Evolutionary conservation across 805 yeast species (phyloP).

Genomic region (Monosporozyma yasuniensis): DNA sequence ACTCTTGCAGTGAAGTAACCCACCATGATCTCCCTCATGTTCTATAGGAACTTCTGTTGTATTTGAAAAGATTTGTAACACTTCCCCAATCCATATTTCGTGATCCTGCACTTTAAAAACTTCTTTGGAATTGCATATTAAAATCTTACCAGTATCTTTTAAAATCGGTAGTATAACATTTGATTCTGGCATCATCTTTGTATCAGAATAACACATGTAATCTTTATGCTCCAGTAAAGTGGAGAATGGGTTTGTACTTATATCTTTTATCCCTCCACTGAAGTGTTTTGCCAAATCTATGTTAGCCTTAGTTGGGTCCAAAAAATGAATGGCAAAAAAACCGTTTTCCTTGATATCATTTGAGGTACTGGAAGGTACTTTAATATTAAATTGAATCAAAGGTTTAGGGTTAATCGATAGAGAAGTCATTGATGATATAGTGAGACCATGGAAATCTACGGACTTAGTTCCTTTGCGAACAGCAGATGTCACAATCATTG

Average conservation of each 20-base stretch:
- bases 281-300: constrained; percentile 58
- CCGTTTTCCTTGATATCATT: constrained; percentile 47
- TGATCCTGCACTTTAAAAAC: constrained; percentile 67
- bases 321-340: constrained; percentile 63
- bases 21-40: constrained; percentile 38
- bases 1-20: constrained; percentile 56
- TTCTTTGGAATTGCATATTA: constrained; percentile 50
- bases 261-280: constrained; percentile 38
- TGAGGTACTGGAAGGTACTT: constrained; percentile 78
- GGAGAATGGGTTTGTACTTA: constrained; percentile 44
- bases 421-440: constrained; percentile 80
- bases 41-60: constrained; percentile 10
- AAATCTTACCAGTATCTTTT: constrained; percentile 46
- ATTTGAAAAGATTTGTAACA: constrained; percentile 42
- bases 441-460: constrained; percentile 47
- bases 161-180: constrained; percentile 44
- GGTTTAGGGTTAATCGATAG: constrained; percentile 72
- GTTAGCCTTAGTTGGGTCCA: constrained; percentile 51
- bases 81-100: constrained; percentile 83
- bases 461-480: constrained; percentile 21
- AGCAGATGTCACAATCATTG: constrained; percentile 52
- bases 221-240: constrained; percentile 30
- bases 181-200: constrained; percentile 9
- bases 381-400: constrained; percentile 75
- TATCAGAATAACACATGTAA: constrained; percentile 19